Conservation (phyloP, 1,284 basidiomycete genomes). For the Coniferiporia weirii region DNA sequence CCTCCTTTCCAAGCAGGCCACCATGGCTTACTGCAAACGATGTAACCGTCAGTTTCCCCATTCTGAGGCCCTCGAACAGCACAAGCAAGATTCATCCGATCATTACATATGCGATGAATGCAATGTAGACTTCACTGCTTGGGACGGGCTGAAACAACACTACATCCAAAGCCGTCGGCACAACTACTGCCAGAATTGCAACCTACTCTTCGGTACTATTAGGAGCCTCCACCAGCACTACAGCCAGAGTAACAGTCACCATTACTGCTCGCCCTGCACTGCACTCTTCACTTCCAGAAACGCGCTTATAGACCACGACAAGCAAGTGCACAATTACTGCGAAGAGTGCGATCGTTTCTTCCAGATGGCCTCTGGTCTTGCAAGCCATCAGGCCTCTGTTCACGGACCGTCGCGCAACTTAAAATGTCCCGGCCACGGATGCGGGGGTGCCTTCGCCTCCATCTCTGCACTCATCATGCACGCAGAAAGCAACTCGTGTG, state of each 20-base stretch:
- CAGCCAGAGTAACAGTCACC: constrained; percentile 24
- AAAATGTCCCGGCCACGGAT: constrained; percentile 25
- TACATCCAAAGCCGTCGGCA: background rate
- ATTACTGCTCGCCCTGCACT: constrained; percentile 24
- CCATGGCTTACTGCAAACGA: constrained; percentile 31
- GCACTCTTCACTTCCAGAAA: constrained; percentile 31
- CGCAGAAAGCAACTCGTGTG: constrained; percentile 30
- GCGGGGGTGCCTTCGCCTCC: constrained; percentile 27
- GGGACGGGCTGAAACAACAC: background rate
- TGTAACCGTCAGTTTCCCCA: constrained; percentile 29
- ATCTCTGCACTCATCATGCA: constrained; percentile 29
- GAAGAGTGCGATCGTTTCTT: constrained; percentile 39
- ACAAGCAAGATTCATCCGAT: constrained; percentile 7
- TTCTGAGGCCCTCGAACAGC: constrained; percentile 23
- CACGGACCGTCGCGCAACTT: constrained; percentile 24
- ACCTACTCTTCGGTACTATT: background rate
- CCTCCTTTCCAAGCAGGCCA: background rate
- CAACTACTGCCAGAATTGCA: constrained; percentile 1
- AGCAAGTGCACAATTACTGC: constrained; percentile 48
- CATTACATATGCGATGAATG: constrained; percentile 20
- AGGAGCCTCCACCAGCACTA: constrained; percentile 14
- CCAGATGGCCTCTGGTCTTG: constrained; percentile 22
- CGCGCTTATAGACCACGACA: constrained; percentile 43
- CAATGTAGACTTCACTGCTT: constrained; percentile 18
- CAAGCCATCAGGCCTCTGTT: constrained; percentile 24